These are phyloP conservation scores for Saccharomycopsis guyanensis DNA, from an alignment of 805 yeast species.

Conservation along the genomic window DNA sequence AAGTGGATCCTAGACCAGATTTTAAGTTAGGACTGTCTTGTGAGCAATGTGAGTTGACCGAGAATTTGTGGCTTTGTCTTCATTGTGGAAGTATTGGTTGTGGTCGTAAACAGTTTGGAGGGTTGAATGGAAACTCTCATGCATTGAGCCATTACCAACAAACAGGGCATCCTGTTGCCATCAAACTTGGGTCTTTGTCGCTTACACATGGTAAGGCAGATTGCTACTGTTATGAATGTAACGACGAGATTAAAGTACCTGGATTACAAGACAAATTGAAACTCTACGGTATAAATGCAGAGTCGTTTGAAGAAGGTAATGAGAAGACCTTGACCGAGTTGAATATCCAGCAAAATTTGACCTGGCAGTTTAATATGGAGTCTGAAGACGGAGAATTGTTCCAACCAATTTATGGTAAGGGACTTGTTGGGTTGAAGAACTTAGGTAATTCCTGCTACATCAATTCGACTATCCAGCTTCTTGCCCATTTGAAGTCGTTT, in stretches of 20 bases:
- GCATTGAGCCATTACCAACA: conserved; percentile 65
- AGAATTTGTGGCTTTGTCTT: conserved; percentile 88
- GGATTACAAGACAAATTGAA: conserved; percentile 39
- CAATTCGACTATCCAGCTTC: conserved; percentile 69
- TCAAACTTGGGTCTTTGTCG: conserved; percentile 84
- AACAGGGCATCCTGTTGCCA: conserved; percentile 70
- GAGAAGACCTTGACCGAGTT: conserved; percentile 85
- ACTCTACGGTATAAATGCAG: conserved; percentile 61
- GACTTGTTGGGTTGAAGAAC: conserved; percentile 77
- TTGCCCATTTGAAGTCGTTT: conserved; percentile 42
- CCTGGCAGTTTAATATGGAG: conserved; percentile 86
- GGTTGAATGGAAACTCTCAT: conserved; percentile 89
- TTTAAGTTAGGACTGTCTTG: conserved; percentile 39
- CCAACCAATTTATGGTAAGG: conserved; percentile 63
- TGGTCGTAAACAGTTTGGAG: conserved; percentile 92
- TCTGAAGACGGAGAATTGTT: conserved; percentile 61
- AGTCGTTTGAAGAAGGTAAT: conserved; percentile 44
- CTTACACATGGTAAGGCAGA: conserved; percentile 60
- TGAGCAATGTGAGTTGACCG: conserved; percentile 50
- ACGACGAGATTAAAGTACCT: conserved; percentile 82
- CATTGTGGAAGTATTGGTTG: conserved; percentile 90
- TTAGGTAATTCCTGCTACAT: conserved; percentile 91
- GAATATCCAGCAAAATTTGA: conserved; percentile 85
- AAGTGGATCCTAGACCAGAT: conserved; percentile 29
- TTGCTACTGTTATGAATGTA: conserved; percentile 80